Conservation (phyloP, 2,329 filamentous ascomycete species). For the Trichoderma atrobrunneum region DNA sequence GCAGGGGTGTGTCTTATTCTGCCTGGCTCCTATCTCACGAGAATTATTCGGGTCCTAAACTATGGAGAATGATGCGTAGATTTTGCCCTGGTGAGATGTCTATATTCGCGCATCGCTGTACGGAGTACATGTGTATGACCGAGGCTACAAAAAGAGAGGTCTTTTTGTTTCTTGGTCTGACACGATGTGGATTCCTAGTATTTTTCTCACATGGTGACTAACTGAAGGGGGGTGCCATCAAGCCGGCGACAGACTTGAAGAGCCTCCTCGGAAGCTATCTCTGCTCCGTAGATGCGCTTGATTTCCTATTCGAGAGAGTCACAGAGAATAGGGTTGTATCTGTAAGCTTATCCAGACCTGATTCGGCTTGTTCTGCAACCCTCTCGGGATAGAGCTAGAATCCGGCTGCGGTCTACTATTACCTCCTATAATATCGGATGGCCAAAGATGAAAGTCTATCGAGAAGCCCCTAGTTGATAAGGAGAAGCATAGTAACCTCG, state of each 20-base stretch:
- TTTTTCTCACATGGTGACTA: constrained; percentile 17
- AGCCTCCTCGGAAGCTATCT: not conserved
- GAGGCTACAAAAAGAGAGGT: not conserved
- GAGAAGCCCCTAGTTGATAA: not conserved
- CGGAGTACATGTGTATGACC: not conserved
- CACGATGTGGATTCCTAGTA: not conserved
- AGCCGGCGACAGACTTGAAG: not conserved
- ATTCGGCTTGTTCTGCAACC: not conserved
- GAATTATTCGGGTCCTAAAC: constrained; percentile 15
- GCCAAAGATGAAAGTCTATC: not conserved
- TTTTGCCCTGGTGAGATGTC: not conserved
- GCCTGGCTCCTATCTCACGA: constrained; percentile 5
- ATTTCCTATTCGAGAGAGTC: constrained; percentile 4
- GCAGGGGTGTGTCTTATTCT: not conserved
- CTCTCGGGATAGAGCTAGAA: not conserved
- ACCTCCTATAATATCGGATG: not conserved
- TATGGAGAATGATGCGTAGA: not conserved
- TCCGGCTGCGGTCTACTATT: not conserved
- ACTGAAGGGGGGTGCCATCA: not conserved
- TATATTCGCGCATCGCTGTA: constrained; percentile 13
- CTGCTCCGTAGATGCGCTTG: not conserved
- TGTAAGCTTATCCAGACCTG: not conserved
- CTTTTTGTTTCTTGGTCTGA: not conserved
- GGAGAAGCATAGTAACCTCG: not conserved
- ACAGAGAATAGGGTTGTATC: not conserved